These are phyloP conservation scores for Candida glucosophila DNA, from an alignment of 1,139 yeast species.

Conservation along the genomic window DNA sequence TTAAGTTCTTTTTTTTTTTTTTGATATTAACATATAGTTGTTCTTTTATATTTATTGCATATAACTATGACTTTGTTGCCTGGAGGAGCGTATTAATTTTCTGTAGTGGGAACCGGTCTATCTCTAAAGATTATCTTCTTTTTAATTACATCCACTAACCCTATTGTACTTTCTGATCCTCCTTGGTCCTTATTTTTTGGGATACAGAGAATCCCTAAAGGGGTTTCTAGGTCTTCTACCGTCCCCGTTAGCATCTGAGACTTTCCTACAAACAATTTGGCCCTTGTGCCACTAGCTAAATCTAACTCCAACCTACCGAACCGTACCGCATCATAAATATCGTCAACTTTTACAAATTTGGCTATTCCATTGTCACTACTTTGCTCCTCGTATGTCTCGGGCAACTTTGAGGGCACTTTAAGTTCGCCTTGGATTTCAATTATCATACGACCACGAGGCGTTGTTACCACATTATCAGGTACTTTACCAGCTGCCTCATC, in stretches of 20 bases:
- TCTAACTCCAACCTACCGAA: constrained; percentile 56
- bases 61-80: too few species aligned
- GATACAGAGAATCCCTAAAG: constrained; percentile 51
- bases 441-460: constrained; percentile 50
- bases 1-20: too few species aligned
- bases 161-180: constrained; percentile 21
- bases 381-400: too few species aligned
- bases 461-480: too few species aligned
- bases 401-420: constrained; percentile 41
- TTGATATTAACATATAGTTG: too few species aligned
- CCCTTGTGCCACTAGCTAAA: constrained; percentile 30
- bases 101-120: constrained; percentile 69
- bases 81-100: too few species aligned
- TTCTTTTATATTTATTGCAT: too few species aligned
- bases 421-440: constrained; percentile 70
- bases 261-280: constrained; percentile 53
- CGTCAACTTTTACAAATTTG: constrained; percentile 26
- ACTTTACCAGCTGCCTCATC: too few species aligned
- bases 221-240: constrained; percentile 47
- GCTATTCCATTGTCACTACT: too few species aligned
- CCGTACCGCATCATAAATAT: constrained; percentile 39
- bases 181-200: constrained; percentile 13
- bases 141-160: constrained; percentile 49
- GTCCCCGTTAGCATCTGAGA: constrained; percentile 59
- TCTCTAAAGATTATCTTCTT: constrained; percentile 52